Base-by-base conservation (phyloP, 1,284 basidiomycete species). In the Takashimella tepidaria region DNA sequence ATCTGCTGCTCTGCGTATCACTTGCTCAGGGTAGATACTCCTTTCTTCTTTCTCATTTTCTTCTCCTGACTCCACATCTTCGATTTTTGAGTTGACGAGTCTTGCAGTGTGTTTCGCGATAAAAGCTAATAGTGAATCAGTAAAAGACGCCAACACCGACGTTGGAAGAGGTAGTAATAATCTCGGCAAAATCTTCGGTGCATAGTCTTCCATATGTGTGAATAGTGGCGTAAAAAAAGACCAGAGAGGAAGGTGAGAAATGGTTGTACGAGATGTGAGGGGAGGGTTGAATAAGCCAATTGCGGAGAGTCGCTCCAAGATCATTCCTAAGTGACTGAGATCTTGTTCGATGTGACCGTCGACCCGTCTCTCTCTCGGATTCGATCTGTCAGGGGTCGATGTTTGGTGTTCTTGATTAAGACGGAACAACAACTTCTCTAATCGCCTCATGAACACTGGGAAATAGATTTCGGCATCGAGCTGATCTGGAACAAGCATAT, bases 141-240 rank as follows among this genome's bases (percentile, higher is more conserved):
- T 56, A 20, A 69, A 49, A 3, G 60, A 21, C 1, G 57, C 25
- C 20, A 72, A 27, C 63, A 72, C 8, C 78, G 78, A 42, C 83
- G 73, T 3, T 68, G 79, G 12, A 72, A 77, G 44, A 67, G 69
- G 70, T 82, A 89, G 76, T 84, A 92, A 5, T 82, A 89, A 25
- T 79, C 78, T 56, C 82, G 86, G 3, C 80, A 83, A 47, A 79
- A 80, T 45, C 76, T 24, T 50, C 70, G 12, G 68, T 66, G 43
- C 82, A 79, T 49, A 75, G 59, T 79, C 61, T 5, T 83, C 83
- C 56, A 91, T 42, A 80, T 82, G 25, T 84, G 80, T 57, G 41
- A 55, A 16, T 8, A 59, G n/a, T 47, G 59, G 48, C 22, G 78
- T 66, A 80, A 84, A 26, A 73, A 77, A 48, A 83, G 68, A 44